Evolutionary conservation across 2,329 filamentous ascomycete species (phyloP), one percentile per base, ranked within the genome.

Genomic region (Alternaria ethzedia): DNA sequence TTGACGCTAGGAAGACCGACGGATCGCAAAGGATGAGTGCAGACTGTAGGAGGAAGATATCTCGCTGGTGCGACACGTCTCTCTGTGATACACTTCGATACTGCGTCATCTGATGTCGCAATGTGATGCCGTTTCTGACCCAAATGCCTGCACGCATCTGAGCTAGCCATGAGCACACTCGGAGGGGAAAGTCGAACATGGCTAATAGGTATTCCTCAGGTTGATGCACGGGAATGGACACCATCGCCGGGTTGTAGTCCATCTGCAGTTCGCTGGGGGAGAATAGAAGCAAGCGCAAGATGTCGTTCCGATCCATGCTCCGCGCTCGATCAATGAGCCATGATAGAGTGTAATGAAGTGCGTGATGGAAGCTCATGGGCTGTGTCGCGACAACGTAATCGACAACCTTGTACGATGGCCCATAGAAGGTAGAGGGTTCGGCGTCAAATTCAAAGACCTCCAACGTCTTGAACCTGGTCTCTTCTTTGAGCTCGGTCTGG

Each of bases 121-220:
- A 86, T 73, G 95, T 98, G 75, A 99, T 93, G 3, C 96, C 96
- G 76, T 99, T 99, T 59, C 96, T 90, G 67, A 99, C 95, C 96
- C 96, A 99, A 90, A 98, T 97, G 55, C 94, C 93, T 17, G 95
- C 94, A 79, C 97, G 97, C 89, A 99, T 98, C 82, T 99, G 96
- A 6, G 96, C 92, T 30, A 99, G 85, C 96, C 96, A 99, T 20
- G 93, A 94, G 77, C 94, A 97, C 1, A 98, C 94, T 56, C 96
- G 88, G 5, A 99, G 84, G 1, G 96, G 95, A 73, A 93, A 97
- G 78, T 99, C 96, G 74, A 99, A 97, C 55, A 94, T 88, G 2
- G 92, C 90, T 78, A 97, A 89, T 21, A 97, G 84, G 73, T 94
- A 90, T 76, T 97, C 93, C 72, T 97, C 92, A 0, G 90, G 82